Evolutionary conservation across 805 yeast species (phyloP), one percentile per base, ranked within the genome.

Genomic region (Isabelozyma rhagii): DNA sequence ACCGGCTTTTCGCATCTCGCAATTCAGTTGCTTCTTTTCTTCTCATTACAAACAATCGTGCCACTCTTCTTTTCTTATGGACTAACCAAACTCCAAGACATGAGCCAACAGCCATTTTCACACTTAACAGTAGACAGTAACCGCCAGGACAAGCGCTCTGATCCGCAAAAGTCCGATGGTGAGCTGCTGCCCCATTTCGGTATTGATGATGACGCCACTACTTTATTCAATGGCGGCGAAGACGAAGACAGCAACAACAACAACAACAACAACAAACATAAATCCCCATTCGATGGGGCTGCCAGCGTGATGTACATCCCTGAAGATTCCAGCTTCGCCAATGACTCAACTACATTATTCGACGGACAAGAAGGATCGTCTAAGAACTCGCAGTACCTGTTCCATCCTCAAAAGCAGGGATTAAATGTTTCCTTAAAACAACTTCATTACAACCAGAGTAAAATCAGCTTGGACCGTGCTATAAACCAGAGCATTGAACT

Each of bases 391-490:
- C 45, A 44, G 28, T 8, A 4, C 21, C 41, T 48, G 31, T 45
- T 27, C 6, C 41, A 27, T 14, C 28, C 18, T 15, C 38, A 50
- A 29, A 48, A 47, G 46, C 53, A 41, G 31, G 53, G 74, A n/a
- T 59, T 75, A 51, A 71, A 75, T 43, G 73, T 85, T 1, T 85
- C 90, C 47, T 63, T 86, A 31, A 82, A 84, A 51, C 97, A 92
- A 61, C 68, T 86, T 49, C 87, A 82, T 52, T 93, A 87, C 64
- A 89, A 89, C 61, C 84, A 85, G 57, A 84, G 85, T 69, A 79
- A 87, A 48, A 71, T 82, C 0, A 77, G 85, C 0, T 71, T 92
- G 48, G 85, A 82, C 51, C 72, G 87, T 46, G 76, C 85, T 1
- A 84, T 87, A 49, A 69, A 76, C 51, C 73, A 78, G 29, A 78